Conservation (phyloP, 208 protist genomes). For the Vickermania ingenoplastis region DNA sequence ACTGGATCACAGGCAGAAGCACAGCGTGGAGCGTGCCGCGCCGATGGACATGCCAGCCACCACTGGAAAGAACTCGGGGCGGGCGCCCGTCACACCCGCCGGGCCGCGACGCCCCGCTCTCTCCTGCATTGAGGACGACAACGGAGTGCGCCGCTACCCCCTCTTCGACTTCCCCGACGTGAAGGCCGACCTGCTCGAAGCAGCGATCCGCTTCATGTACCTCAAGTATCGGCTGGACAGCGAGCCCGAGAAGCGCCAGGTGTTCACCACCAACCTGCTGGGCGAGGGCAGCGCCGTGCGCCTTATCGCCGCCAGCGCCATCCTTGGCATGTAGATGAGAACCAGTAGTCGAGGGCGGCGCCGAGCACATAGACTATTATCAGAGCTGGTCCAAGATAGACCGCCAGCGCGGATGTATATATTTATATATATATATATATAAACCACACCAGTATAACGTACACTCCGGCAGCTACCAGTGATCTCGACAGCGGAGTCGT, state of each 20-base stretch:
- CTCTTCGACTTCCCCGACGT: slow-evolving; percentile 42
- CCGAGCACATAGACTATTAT: too few relatives aligned
- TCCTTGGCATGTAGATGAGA: not conserved
- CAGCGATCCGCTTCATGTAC: slow-evolving; percentile 49
- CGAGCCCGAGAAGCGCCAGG: slow-evolving; percentile 42
- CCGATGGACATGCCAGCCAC: not conserved
- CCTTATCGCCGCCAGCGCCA: slow-evolving; percentile 25
- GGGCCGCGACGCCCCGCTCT: not conserved
- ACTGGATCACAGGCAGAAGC: not conserved
- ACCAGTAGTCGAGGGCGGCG: not conserved
- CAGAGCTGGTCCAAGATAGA: too few relatives aligned
- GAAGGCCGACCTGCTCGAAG: slow-evolving; percentile 23
- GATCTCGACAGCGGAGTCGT: too few relatives aligned
- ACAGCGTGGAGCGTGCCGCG: not conserved
- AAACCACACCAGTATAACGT: too few relatives aligned
- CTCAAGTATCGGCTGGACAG: slow-evolving; percentile 59
- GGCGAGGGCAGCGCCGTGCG: slow-evolving; percentile 12
- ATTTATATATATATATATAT: too few relatives aligned
- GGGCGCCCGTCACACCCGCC: not conserved
- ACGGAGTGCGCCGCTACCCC: slow-evolving; percentile 19
- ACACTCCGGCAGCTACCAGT: too few relatives aligned
- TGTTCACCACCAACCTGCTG: slow-evolving; percentile 9
- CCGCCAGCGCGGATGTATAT: too few relatives aligned
- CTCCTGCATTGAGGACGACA: not conserved
- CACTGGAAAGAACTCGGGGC: not conserved